These are phyloP conservation scores for Ceratocystis lukuohia DNA, from an alignment of 2,329 filamentous ascomycete genomes.

Conservation along the genomic window DNA sequence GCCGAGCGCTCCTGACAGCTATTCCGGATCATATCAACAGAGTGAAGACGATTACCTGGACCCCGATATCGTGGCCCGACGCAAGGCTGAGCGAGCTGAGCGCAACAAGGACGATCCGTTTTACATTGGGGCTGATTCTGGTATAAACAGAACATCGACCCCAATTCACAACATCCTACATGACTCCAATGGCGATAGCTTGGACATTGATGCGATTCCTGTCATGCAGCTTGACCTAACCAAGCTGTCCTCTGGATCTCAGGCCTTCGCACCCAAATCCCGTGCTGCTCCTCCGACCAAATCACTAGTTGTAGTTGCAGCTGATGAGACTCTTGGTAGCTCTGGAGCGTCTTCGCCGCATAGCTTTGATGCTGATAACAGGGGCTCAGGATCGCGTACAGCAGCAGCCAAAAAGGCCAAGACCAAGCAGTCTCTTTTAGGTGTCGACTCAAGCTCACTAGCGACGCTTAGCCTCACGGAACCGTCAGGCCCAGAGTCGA, in stretches of 20 bases:
- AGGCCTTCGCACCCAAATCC: conserved; percentile 31
- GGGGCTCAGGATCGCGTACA: conserved; percentile 27
- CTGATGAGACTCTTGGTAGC: conserved; percentile 57
- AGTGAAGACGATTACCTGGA: conserved; percentile 57
- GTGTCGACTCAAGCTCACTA: conserved; percentile 78
- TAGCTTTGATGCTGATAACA: conserved; percentile 42
- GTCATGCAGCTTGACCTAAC: conserved; percentile 84
- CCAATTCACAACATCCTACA: conserved; percentile 66
- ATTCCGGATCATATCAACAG: conserved; percentile 40
- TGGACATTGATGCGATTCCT: conserved; percentile 90
- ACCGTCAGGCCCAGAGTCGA: conserved; percentile 15
- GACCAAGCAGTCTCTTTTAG: conserved; percentile 48
- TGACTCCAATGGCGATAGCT: conserved; percentile 57
- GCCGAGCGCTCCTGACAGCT: conserved; percentile 32
- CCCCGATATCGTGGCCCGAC: conserved; percentile 57
- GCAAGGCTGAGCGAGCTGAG: conserved; percentile 64
- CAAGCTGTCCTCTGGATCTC: conserved; percentile 28
- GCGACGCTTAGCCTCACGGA: conserved; percentile 52
- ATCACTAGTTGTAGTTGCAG: conserved; percentile 53
- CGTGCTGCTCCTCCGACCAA: conserved; percentile 23
- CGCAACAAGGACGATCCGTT: conserved; percentile 89
- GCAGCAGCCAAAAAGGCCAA: conserved; percentile 31
- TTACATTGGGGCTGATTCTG: conserved; percentile 53
- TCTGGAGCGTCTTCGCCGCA: conserved; percentile 35
- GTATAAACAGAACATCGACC: conserved; percentile 49